Evolutionary conservation across 208 protist genomes (phyloP).

Genomic region (Acanthamoeba culbertsoni): DNA sequence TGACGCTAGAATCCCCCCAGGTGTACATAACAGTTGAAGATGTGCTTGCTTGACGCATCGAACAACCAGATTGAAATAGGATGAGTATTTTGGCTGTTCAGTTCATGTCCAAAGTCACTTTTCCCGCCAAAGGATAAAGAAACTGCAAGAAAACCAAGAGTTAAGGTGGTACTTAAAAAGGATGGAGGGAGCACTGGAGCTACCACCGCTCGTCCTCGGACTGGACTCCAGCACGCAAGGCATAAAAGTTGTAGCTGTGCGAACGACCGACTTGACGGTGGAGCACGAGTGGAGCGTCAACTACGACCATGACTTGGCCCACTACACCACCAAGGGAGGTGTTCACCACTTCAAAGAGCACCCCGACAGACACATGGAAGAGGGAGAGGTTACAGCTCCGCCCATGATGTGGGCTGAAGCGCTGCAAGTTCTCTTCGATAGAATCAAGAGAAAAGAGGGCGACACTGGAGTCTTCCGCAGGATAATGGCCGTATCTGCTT

Average conservation of each 20-base stretch:
- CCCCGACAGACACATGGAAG: not conserved
- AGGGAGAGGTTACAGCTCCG: slow-evolving; percentile 49
- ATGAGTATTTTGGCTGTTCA: too few relatives aligned
- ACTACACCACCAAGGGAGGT: slow-evolving; percentile 32
- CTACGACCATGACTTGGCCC: slow-evolving; percentile 67
- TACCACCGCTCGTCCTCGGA: slow-evolving; percentile 16
- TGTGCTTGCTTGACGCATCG: too few relatives aligned
- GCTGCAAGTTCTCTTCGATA: slow-evolving; percentile 60
- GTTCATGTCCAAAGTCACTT: too few relatives aligned
- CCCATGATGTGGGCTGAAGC: slow-evolving; percentile 67
- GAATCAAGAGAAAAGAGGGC: not conserved
- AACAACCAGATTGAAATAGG: too few relatives aligned
- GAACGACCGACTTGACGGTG: not conserved
- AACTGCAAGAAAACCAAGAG: not conserved
- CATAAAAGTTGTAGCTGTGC: slow-evolving; percentile 37
- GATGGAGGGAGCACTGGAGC: not conserved
- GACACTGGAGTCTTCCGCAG: not conserved
- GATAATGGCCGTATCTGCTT: slow-evolving; percentile 58
- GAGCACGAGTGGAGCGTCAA: slow-evolving; percentile 48
- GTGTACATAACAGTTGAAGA: not conserved
- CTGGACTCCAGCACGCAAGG: slow-evolving; percentile 65
- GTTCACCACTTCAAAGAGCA: not conserved
- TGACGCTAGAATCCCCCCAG: slow-evolving; percentile 5
- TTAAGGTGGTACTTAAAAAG: not conserved
- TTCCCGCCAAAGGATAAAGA: not conserved